Percentiles rank a stretch among this genome's conserved stretches.
These are phyloP conservation scores for Cicer arietinum DNA, from an alignment of 306 rosid species.

Conservation along the genomic window DNA sequence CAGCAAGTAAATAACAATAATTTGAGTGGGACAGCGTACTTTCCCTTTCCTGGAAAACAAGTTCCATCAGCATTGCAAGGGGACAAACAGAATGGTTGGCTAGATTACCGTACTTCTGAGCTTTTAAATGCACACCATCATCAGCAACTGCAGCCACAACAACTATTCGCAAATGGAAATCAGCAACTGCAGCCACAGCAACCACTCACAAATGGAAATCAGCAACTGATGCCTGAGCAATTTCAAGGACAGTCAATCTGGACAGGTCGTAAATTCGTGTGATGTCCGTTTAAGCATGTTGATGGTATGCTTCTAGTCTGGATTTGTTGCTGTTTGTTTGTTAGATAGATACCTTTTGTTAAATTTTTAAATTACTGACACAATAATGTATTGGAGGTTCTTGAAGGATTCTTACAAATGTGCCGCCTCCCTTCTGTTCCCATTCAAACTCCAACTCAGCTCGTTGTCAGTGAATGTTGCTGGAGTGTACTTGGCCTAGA, in stretches of 20 bases:
- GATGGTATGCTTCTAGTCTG: slow-evolving; percentile 62
- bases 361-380: slow-evolving; percentile 33
- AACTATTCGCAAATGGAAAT: slow-evolving; percentile 62
- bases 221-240: slow-evolving; percentile 76
- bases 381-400: slow-evolving; percentile 53
- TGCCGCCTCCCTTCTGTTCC: slow-evolving; percentile 67
- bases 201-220: slow-evolving; percentile 66
- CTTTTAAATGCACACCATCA: slow-evolving; percentile 64
- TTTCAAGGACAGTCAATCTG: slow-evolving; percentile 85
- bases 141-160: slow-evolving; percentile 74
- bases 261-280: slow-evolving; percentile 85
- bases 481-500: slow-evolving; percentile 85
- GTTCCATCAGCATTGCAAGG: slow-evolving; percentile 61
- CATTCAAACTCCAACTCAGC: slow-evolving; percentile 65
- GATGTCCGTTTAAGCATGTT: slow-evolving; percentile 66
- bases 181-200: slow-evolving; percentile 73
- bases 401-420: slow-evolving; percentile 65
- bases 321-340: slow-evolving; percentile 42
- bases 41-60: slow-evolving; percentile 92
- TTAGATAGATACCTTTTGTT: slow-evolving; percentile 23
- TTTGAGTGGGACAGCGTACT: slow-evolving; percentile 58
- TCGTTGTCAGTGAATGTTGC: slow-evolving; percentile 65
- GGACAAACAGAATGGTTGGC: slow-evolving; percentile 73
- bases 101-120: slow-evolving; percentile 68
- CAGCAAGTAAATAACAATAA: slow-evolving; percentile 57